phyloP scores from a whole-genome alignment of 2,329 filamentous ascomycete genomes.

The Sporothrix variecibatus region DNA sequence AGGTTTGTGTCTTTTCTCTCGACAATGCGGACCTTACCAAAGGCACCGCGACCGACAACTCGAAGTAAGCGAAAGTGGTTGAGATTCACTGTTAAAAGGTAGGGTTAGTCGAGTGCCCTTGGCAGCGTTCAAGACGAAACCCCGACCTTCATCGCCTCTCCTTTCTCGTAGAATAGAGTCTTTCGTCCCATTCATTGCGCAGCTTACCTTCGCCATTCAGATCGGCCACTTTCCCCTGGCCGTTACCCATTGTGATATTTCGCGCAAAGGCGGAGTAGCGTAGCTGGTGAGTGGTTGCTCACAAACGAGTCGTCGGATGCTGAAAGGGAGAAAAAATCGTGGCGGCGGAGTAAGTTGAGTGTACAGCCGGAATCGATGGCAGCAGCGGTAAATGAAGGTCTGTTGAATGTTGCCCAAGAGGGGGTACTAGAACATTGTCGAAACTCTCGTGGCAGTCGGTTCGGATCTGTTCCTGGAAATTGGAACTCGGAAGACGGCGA shows the following conservation, averaged over 20 bases:
- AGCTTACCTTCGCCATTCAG: conserved; percentile 86
- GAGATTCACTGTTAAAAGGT: conserved; percentile 71
- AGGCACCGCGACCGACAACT: conserved; percentile 95
- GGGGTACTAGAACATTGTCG: conserved; percentile 21
- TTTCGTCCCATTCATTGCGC: background rate
- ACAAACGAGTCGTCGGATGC: background rate
- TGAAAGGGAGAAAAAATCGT: background rate
- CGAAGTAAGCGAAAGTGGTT: conserved; percentile 95
- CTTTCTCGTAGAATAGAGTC: background rate
- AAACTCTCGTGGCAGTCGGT: background rate
- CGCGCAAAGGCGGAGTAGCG: background rate
- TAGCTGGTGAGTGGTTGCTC: background rate
- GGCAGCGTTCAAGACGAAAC: background rate
- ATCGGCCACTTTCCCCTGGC: conserved; percentile 89
- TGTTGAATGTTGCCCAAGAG: background rate
- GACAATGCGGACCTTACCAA: conserved; percentile 98
- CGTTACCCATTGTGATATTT: conserved; percentile 74
- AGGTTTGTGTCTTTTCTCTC: conserved; percentile 93
- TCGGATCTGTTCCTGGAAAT: background rate
- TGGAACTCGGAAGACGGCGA: background rate
- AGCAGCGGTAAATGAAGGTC: background rate
- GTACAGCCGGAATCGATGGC: background rate
- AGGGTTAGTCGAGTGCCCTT: background rate
- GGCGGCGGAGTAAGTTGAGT: background rate
- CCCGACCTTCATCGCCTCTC: background rate